phyloP scores from a whole-genome alignment of 768 basidiomycete species.

The Leccinum olivaceopallidum region DNA sequence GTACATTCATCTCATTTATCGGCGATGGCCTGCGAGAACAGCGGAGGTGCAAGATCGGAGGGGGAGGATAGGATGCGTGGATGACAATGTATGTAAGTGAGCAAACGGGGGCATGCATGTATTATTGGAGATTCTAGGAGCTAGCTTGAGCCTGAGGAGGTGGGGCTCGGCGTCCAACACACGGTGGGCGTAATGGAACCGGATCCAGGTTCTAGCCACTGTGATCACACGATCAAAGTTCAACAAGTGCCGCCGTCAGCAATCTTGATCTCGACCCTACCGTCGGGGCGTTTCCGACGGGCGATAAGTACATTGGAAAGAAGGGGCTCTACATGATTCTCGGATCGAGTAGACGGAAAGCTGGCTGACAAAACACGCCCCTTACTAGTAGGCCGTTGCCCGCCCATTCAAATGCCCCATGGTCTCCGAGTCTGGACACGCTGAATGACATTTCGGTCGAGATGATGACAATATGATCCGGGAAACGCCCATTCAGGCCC shows the following conservation, averaged over 20 bases:
- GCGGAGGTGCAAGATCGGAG: not conserved
- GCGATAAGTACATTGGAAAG: conserved; percentile 58
- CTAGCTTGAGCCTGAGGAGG: too few relatives aligned
- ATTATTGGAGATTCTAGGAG: too few relatives aligned
- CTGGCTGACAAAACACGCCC: conserved; percentile 66
- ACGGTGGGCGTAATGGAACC: conserved; percentile 69
- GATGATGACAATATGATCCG: conserved; percentile 44
- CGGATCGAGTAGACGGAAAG: conserved; percentile 55
- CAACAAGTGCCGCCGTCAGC: conserved; percentile 40
- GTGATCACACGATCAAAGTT: conserved; percentile 67
- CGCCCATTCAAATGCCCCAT: conserved; percentile 57
- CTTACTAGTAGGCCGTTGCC: conserved; percentile 53
- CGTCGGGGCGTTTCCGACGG: conserved; percentile 37
- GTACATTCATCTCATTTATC: conserved; percentile 51
- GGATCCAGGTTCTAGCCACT: conserved; percentile 45
- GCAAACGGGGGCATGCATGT: too few relatives aligned
- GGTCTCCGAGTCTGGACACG: conserved; percentile 48
- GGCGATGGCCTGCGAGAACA: conserved; percentile 43
- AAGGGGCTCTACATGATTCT: conserved; percentile 54
- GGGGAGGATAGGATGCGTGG: not conserved
- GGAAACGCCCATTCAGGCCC: conserved; percentile 41
- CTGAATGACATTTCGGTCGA: conserved; percentile 79
- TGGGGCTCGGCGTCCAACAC: conserved; percentile 48
- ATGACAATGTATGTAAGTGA: too few relatives aligned
- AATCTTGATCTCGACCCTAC: conserved; percentile 47